A percentile compares a stretch with the other conserved stretches of the same genome.
Evolutionary conservation across 2,329 filamentous ascomycete species (phyloP).

Genomic region (Aspergillus floridensis): DNA sequence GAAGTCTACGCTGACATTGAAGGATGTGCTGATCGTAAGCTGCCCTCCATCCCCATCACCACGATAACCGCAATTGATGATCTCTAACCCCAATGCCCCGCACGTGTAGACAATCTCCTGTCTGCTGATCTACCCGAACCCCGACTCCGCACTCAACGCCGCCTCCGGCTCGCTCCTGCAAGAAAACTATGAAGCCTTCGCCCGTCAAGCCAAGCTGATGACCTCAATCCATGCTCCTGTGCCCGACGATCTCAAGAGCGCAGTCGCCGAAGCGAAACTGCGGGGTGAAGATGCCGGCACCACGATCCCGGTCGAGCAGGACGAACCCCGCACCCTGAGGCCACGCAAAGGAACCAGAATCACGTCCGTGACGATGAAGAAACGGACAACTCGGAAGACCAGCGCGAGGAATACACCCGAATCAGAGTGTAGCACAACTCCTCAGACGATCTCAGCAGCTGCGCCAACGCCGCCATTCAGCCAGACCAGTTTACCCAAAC

Average conservation of each 20-base stretch:
- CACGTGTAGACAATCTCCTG: slow-evolving; percentile 56
- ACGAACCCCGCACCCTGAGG: slow-evolving; percentile 17
- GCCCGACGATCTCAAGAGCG: slow-evolving; percentile 43
- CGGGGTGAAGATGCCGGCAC: slow-evolving; percentile 50
- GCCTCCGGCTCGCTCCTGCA: slow-evolving; percentile 58
- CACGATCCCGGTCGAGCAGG: slow-evolving; percentile 26
- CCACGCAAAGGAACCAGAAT: slow-evolving; percentile 16
- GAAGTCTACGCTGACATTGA: slow-evolving; percentile 56
- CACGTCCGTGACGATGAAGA: slow-evolving; percentile 34
- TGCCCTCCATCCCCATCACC: slow-evolving; percentile 1
- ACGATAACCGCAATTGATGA: too few species aligned
- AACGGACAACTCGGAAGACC: slow-evolving; percentile 19
- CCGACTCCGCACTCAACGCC: slow-evolving; percentile 62
- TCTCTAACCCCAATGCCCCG: not conserved
- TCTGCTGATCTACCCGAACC: slow-evolving; percentile 62
- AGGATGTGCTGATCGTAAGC: slow-evolving; percentile 55
- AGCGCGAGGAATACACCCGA: slow-evolving; percentile 4
- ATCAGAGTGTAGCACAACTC: not conserved
- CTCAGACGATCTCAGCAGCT: not conserved
- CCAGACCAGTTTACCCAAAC: not conserved
- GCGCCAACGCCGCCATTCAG: not conserved
- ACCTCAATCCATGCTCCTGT: slow-evolving; percentile 60
- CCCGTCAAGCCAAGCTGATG: slow-evolving; percentile 59
- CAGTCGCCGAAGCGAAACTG: slow-evolving; percentile 54
- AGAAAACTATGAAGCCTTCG: slow-evolving; percentile 59